Conservation (phyloP, 2,329 filamentous ascomycete species). For the Didymella segeticola region DNA sequence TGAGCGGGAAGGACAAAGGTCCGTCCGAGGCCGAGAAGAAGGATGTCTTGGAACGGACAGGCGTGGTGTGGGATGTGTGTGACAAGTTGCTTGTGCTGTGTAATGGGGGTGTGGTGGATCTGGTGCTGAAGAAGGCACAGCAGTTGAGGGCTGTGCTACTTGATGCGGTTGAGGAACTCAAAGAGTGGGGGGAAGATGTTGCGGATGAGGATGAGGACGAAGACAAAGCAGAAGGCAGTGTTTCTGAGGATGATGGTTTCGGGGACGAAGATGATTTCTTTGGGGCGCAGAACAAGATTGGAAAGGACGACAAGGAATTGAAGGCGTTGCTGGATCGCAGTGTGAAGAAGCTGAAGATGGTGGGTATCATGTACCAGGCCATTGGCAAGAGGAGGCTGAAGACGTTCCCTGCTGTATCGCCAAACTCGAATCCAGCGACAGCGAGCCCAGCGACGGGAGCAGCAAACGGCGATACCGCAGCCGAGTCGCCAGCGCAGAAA, state of each 20-base stretch:
- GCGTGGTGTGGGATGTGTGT: constrained; percentile 83
- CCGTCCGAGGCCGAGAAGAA: constrained; percentile 38
- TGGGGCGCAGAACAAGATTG: constrained; percentile 64
- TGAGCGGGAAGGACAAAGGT: constrained; percentile 25
- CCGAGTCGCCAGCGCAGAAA: constrained; percentile 29
- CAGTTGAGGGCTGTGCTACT: constrained; percentile 77
- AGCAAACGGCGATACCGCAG: constrained; percentile 12
- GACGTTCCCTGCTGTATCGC: constrained; percentile 43
- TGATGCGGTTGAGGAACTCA: constrained; percentile 84
- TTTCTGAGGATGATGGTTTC: constrained; percentile 45
- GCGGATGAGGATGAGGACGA: constrained; percentile 57
- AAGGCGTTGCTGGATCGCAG: constrained; percentile 70
- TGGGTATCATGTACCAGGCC: constrained; percentile 72
- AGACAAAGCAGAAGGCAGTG: constrained; percentile 49
- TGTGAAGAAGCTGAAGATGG: constrained; percentile 70
- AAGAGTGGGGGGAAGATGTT: constrained; percentile 83
- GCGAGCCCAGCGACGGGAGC: background rate
- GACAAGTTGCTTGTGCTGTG: constrained; percentile 73
- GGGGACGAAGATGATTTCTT: constrained; percentile 69
- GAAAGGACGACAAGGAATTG: constrained; percentile 68
- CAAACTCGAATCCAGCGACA: background rate
- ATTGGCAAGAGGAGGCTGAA: constrained; percentile 73
- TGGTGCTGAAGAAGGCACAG: constrained; percentile 74
- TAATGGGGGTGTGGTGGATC: constrained; percentile 70
- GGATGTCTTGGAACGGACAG: constrained; percentile 69